A percentile compares a stretch with the other conserved stretches of the same genome.
Evolutionary conservation across 257 asterid genomes (phyloP).

Genomic region (Ligustrum vulgare): DNA sequence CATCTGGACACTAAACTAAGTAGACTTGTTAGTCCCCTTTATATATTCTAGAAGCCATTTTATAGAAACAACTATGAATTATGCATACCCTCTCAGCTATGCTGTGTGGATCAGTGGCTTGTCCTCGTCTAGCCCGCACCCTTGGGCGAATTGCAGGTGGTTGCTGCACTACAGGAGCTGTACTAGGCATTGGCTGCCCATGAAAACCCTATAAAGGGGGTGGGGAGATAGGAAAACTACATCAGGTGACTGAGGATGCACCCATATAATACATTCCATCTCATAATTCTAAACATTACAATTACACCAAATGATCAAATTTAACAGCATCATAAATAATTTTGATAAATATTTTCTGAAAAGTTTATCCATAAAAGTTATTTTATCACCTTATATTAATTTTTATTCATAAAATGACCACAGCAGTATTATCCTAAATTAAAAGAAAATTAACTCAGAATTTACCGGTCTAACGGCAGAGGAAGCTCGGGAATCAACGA

Average conservation of each 20-base stretch:
- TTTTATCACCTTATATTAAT: neutral
- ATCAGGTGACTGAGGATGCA: conserved; percentile 9
- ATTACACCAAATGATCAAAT: conserved; percentile 3
- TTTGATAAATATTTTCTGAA: neutral
- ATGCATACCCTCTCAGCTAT: conserved; percentile 93
- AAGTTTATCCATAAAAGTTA: neutral
- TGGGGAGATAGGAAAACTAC: neutral
- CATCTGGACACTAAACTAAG: neutral
- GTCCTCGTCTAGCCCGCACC: conserved; percentile 98
- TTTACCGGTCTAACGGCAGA: conserved; percentile 59
- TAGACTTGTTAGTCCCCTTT: neutral
- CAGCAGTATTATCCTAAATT: neutral
- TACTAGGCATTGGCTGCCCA: conserved; percentile 63
- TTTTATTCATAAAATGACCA: neutral
- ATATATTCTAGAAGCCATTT: neutral
- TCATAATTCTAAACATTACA: conserved; percentile 15
- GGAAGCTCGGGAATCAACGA: conserved; percentile 57
- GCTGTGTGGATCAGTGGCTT: conserved; percentile 99
- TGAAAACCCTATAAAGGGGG: conserved; percentile 64
- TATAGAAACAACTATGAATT: neutral
- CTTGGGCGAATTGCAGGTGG: conserved; percentile 90
- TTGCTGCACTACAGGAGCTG: conserved; percentile 63
- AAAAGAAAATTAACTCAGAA: neutral
- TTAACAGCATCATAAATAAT: neutral
- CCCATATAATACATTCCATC: neutral